Conservation (phyloP, 305 asterid genomes). For the Solanum aculeatissimum region DNA sequence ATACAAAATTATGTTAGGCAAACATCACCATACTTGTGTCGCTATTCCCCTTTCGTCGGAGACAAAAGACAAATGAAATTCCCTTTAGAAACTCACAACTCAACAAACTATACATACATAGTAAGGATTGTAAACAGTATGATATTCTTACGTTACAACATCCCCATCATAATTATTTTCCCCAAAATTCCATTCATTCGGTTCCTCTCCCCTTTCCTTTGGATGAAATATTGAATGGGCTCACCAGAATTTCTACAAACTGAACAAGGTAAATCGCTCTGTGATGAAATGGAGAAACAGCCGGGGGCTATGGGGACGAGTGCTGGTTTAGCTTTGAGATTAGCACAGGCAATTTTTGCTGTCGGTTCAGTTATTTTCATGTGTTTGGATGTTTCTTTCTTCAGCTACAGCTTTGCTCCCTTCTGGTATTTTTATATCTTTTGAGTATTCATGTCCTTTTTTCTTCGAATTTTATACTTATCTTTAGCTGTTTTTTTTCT, state of each 20-base stretch:
- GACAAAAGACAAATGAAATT: background rate
- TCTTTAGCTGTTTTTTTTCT: background rate
- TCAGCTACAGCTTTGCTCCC: constrained; percentile 59
- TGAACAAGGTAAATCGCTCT: background rate
- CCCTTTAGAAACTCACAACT: background rate
- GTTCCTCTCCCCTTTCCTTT: background rate
- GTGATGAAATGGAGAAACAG: constrained; percentile 19
- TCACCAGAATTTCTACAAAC: background rate
- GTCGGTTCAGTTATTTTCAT: constrained; percentile 54
- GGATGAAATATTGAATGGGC: background rate
- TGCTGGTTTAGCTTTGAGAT: constrained; percentile 39
- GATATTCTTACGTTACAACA: background rate
- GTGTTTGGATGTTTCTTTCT: constrained; percentile 51
- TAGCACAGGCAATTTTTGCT: constrained; percentile 48
- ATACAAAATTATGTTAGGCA: background rate
- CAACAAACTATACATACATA: background rate
- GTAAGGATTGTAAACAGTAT: background rate
- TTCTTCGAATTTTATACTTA: background rate
- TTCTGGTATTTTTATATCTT: constrained; percentile 33
- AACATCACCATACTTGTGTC: background rate
- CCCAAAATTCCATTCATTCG: background rate
- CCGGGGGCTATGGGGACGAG: constrained; percentile 54
- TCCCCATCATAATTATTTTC: background rate
- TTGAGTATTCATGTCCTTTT: background rate
- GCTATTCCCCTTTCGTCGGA: background rate